Percentiles rank a stretch among this genome's conserved stretches.
Evolutionary conservation across 2,329 filamentous ascomycete genomes (phyloP).

Genomic region (Apiospora koreana): DNA sequence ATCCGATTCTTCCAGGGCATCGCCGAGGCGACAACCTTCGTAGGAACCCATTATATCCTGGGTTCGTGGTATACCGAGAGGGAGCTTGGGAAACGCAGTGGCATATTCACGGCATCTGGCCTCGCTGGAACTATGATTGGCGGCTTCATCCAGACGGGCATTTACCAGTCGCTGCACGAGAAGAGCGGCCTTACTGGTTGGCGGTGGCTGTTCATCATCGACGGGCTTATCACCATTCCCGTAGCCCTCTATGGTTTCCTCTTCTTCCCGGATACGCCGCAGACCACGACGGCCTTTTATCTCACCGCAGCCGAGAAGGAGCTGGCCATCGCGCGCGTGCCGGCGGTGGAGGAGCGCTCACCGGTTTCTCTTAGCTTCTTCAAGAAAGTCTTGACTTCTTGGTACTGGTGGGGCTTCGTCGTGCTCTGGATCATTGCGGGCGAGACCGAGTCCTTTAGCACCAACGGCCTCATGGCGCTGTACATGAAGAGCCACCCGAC

Average conservation of each 20-base stretch:
- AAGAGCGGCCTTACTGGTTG: conserved; percentile 53
- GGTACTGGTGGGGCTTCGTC: conserved; percentile 68
- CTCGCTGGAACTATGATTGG: conserved; percentile 63
- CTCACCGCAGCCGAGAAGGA: conserved; percentile 38
- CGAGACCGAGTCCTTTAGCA: conserved; percentile 70
- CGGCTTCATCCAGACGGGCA: conserved; percentile 62
- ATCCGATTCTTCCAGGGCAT: conserved; percentile 60
- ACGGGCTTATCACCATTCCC: conserved; percentile 57
- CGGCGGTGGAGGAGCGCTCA: conserved; percentile 38
- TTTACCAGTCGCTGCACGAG: conserved; percentile 46
- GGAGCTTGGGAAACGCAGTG: conserved; percentile 63
- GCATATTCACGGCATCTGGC: conserved; percentile 61
- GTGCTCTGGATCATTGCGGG: conserved; percentile 70
- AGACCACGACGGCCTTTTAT: conserved; percentile 50
- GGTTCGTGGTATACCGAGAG: conserved; percentile 57
- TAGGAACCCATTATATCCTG: conserved; percentile 59
- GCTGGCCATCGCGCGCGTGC: conserved; percentile 42
- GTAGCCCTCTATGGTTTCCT: conserved; percentile 56
- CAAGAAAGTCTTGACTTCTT: conserved; percentile 57
- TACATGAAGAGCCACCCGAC: conserved; percentile 51
- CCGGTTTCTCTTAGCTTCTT: conserved; percentile 51
- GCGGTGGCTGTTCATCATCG: conserved; percentile 53
- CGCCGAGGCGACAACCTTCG: conserved; percentile 57
- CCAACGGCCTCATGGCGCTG: conserved; percentile 58
- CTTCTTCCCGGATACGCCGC: conserved; percentile 55